A percentile compares a stretch with the other conserved stretches of the same genome.
These are phyloP conservation scores for Hymenoscyphus repandus DNA, from an alignment of 2,329 filamentous ascomycete genomes.

Conservation along the genomic window DNA sequence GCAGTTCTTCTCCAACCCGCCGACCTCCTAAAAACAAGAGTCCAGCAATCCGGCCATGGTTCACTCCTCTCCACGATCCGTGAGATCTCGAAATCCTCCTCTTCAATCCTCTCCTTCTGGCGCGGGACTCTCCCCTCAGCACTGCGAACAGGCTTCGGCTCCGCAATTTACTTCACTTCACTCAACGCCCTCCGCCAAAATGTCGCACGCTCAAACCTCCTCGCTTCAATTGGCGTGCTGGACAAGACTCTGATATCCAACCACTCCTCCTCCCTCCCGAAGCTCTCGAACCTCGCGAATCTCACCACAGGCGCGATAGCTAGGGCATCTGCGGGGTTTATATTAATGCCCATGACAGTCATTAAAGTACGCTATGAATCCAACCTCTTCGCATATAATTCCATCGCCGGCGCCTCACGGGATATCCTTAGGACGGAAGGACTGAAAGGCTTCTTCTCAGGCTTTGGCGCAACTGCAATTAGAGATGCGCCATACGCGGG, in stretches of 20 bases:
- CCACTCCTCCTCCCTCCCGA: constrained; percentile 69
- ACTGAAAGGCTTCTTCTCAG: constrained; percentile 79
- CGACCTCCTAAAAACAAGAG: constrained; percentile 91
- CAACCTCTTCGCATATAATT: constrained; percentile 76
- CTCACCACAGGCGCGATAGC: constrained; percentile 79
- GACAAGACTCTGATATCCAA: constrained; percentile 17
- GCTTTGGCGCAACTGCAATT: constrained; percentile 88
- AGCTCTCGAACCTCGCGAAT: constrained; percentile 79
- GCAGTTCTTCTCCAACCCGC: constrained; percentile 90
- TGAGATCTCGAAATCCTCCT: constrained; percentile 61
- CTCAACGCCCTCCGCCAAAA: constrained; percentile 78
- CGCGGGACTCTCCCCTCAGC: constrained; percentile 87
- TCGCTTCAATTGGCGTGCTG: constrained; percentile 30
- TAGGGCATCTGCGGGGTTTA: constrained; percentile 78
- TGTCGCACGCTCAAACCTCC: constrained; percentile 43
- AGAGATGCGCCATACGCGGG: constrained; percentile 96
- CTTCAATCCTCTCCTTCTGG: constrained; percentile 70
- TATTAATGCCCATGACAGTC: constrained; percentile 93
- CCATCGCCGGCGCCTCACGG: constrained; percentile 63
- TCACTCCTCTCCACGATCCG: constrained; percentile 65
- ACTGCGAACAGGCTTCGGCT: constrained; percentile 88
- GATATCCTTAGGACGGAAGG: constrained; percentile 74
- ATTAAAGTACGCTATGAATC: constrained; percentile 97
- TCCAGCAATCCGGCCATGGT: constrained; percentile 76
- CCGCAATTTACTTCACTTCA: constrained; percentile 87